phyloP scores from a whole-genome alignment of 768 basidiomycete genomes.

The Pleurotus sapidus region DNA sequence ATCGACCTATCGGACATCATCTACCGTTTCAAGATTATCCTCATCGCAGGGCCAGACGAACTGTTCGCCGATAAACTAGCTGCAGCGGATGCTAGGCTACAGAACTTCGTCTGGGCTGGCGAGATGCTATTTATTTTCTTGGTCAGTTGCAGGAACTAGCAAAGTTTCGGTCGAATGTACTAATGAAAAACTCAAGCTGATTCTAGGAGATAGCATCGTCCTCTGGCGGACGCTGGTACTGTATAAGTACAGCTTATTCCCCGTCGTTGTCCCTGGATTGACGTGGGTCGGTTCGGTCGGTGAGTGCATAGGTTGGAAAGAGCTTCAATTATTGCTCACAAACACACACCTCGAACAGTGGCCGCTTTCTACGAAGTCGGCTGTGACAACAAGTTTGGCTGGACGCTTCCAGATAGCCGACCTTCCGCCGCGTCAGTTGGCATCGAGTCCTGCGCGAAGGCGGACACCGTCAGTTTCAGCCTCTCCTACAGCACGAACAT shows the following conservation, averaged over 20 bases:
- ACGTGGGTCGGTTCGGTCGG: conserved; percentile 26
- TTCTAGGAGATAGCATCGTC: conserved; percentile 27
- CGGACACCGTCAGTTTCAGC: conserved; percentile 25
- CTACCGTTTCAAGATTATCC: conserved; percentile 21
- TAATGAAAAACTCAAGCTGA: conserved; percentile 13
- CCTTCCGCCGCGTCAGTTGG: conserved; percentile 24
- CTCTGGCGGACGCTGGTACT: conserved; percentile 27
- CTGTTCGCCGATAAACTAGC: conserved; percentile 16
- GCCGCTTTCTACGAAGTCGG: conserved; percentile 27
- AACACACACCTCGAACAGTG: conserved; percentile 8
- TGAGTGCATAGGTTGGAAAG: conserved; percentile 7
- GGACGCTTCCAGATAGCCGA: conserved; percentile 18
- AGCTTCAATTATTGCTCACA: no score
- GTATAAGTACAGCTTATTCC: conserved; percentile 14
- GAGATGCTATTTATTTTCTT: conserved; percentile 28
- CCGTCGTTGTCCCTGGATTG: conserved; percentile 17
- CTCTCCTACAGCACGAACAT: conserved; percentile 27
- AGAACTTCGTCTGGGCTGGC: conserved; percentile 24
- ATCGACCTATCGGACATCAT: conserved; percentile 26
- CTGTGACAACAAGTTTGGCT: conserved; percentile 22
- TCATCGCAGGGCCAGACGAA: conserved; percentile 19
- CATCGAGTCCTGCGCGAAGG: conserved; percentile 19
- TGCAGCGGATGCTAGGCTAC: conserved; percentile 17
- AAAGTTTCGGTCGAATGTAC: not conserved
- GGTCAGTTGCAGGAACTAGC: conserved; percentile 10